Evolutionary conservation across 305 asterid species (phyloP).

Genomic region (Petunia hybrid): DNA sequence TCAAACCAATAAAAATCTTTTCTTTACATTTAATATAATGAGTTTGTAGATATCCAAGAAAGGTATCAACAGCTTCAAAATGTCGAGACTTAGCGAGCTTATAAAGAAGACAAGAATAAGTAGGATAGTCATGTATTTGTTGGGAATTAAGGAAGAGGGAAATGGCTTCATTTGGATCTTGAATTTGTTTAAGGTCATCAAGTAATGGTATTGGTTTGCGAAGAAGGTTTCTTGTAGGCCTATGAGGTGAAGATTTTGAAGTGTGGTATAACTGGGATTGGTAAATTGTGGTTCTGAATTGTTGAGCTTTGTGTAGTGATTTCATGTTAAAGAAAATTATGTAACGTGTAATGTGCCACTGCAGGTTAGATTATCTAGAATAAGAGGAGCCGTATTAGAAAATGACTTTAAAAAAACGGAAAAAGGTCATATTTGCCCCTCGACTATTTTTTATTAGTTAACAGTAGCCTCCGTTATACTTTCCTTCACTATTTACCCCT

Average conservation of each 20-base stretch:
- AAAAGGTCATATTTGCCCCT: too few relatives aligned
- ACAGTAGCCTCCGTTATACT: too few relatives aligned
- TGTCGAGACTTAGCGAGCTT: slow-evolving; percentile 68
- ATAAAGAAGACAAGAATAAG: slow-evolving; percentile 72
- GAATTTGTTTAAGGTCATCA: slow-evolving; percentile 58
- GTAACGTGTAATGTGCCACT: too few relatives aligned
- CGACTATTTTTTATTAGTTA: too few relatives aligned
- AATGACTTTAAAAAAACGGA: too few relatives aligned
- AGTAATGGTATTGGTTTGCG: slow-evolving; percentile 68
- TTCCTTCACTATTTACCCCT: too few relatives aligned
- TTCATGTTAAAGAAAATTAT: too few relatives aligned
- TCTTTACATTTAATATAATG: slow-evolving; percentile 68
- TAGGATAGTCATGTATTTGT: slow-evolving; percentile 71
- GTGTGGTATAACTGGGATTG: neutral
- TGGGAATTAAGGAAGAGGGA: slow-evolving; percentile 56
- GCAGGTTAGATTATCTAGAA: too few relatives aligned
- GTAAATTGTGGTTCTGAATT: too few relatives aligned
- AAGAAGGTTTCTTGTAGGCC: slow-evolving; percentile 46
- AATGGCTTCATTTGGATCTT: slow-evolving; percentile 57
- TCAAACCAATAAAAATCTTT: slow-evolving; percentile 68
- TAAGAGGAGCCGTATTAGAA: too few relatives aligned
- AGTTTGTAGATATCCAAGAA: slow-evolving; percentile 50
- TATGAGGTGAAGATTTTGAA: slow-evolving; percentile 44
- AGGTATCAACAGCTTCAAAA: slow-evolving; percentile 61
- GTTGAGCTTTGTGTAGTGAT: neutral